A percentile compares a stretch with the other conserved stretches of the same genome.
These are phyloP conservation scores for Inonotus hispidus DNA, from an alignment of 1,284 basidiomycete species.

Conservation along the genomic window DNA sequence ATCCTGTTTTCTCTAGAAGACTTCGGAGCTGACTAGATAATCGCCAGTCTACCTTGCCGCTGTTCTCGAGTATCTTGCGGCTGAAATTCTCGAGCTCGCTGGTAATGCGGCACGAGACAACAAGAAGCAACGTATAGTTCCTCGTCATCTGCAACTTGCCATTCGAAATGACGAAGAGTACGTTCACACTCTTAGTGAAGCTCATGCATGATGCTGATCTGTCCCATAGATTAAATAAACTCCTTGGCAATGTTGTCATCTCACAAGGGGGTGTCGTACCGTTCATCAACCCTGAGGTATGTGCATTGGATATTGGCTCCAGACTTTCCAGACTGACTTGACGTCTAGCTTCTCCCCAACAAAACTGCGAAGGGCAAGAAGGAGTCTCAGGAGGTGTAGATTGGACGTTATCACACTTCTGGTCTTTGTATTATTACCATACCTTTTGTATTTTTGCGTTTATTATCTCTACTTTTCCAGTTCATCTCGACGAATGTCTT, in stretches of 20 bases:
- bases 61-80: constrained; percentile 78
- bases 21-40: background rate
- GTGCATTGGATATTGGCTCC: constrained; percentile 9
- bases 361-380: constrained; percentile 26
- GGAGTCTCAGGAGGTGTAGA: constrained; percentile 22
- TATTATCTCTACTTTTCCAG: background rate
- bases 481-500: no score
- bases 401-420: constrained; percentile 18
- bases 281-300: constrained; percentile 42
- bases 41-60: constrained; percentile 77
- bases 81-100: constrained; percentile 85
- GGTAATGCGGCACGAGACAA: constrained; percentile 79
- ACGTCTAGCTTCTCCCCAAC: constrained; percentile 51
- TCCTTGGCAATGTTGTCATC: constrained; percentile 79
- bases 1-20: background rate
- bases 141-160: constrained; percentile 83
- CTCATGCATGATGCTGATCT: no score
- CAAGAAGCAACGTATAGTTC: constrained; percentile 86
- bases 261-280: constrained; percentile 88
- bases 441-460: constrained; percentile 13
- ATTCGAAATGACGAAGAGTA: constrained; percentile 84
- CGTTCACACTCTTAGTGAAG: no score
- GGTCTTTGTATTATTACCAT: constrained; percentile 13
- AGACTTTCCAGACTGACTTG: constrained; percentile 2
- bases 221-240: constrained; percentile 50